Conservation (phyloP, 2,329 filamentous ascomycete genomes). For the Proliferodiscus dingleyae region DNA sequence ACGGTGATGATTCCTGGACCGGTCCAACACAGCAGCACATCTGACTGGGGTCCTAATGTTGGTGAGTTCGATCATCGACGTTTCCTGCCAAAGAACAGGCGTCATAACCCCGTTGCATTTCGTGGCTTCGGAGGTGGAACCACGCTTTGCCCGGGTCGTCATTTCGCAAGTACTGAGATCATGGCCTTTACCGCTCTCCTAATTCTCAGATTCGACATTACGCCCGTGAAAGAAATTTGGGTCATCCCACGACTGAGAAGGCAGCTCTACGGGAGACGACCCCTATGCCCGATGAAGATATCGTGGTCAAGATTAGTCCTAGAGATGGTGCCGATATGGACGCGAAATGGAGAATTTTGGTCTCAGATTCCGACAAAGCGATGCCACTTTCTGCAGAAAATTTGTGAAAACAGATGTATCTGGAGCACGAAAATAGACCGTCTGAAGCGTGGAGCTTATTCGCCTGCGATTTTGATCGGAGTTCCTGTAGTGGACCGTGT, state of each 20-base stretch:
- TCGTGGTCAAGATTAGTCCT: neutral
- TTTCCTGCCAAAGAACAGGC: conserved; percentile 21
- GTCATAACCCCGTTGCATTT: conserved; percentile 21
- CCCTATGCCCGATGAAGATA: conserved; percentile 4
- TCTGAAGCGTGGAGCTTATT: no score
- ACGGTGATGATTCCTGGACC: conserved; percentile 33
- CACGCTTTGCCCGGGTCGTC: conserved; percentile 34
- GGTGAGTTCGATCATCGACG: conserved; percentile 31
- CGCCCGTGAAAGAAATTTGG: neutral
- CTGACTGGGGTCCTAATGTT: conserved; percentile 32
- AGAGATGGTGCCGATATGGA: conserved; percentile 1
- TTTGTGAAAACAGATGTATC: no score
- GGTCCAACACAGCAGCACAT: conserved; percentile 29
- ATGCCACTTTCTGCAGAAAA: conserved; percentile 9
- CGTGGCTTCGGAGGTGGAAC: conserved; percentile 33
- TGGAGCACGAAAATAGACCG: no score
- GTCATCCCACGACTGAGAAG: neutral
- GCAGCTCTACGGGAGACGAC: neutral
- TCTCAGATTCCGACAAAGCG: conserved; percentile 9
- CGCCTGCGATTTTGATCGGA: no score
- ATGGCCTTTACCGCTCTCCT: conserved; percentile 31
- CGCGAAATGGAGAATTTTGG: conserved; percentile 1
- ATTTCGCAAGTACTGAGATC: conserved; percentile 35
- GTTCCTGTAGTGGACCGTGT: no score
- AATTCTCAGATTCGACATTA: conserved; percentile 30